phyloP scores from a whole-genome alignment of 2,329 filamentous ascomycete species.

The Kalaharituber pfeilii region DNA sequence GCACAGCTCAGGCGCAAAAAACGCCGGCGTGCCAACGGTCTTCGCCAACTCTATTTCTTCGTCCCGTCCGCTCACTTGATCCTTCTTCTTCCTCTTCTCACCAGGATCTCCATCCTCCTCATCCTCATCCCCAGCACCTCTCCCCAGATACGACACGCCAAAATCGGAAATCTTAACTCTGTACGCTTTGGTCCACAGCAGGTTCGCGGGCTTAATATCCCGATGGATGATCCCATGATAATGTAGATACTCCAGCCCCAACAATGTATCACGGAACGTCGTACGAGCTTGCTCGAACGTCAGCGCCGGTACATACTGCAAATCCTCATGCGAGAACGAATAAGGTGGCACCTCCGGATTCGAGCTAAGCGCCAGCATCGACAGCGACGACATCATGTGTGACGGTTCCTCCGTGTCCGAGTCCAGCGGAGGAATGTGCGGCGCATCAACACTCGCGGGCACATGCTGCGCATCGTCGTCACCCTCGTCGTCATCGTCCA shows the following conservation, averaged over 20 bases:
- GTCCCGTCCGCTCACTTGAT: slow-evolving; percentile 42
- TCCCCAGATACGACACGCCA: slow-evolving; percentile 90
- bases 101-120: slow-evolving; percentile 44
- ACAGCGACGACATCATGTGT: slow-evolving; percentile 10
- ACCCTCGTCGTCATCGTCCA: slow-evolving; percentile 7
- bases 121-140: slow-evolving; percentile 51
- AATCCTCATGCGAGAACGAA: slow-evolving; percentile 35
- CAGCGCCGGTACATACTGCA: slow-evolving; percentile 84
- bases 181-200: slow-evolving; percentile 69
- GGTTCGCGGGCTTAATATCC: slow-evolving; percentile 77
- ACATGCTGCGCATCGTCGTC: background rate
- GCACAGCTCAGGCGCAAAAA: slow-evolving; percentile 92
- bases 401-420: slow-evolving; percentile 15
- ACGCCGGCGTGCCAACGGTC: slow-evolving; percentile 91
- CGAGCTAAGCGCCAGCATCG: slow-evolving; percentile 29
- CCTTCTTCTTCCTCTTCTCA: slow-evolving; percentile 16
- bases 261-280: slow-evolving; percentile 79
- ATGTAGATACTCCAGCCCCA: slow-evolving; percentile 84
- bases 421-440: slow-evolving; percentile 12
- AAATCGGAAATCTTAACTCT: slow-evolving; percentile 97
- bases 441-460: background rate
- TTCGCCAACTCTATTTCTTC: slow-evolving; percentile 83
- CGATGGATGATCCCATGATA: slow-evolving; percentile 72
- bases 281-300: slow-evolving; percentile 66
- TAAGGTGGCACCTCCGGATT: slow-evolving; percentile 23